Evolutionary conservation across 108 stramenopile species (phyloP), one percentile per base, ranked within the genome.

Genomic region (Mediolabrus comicus): DNA sequence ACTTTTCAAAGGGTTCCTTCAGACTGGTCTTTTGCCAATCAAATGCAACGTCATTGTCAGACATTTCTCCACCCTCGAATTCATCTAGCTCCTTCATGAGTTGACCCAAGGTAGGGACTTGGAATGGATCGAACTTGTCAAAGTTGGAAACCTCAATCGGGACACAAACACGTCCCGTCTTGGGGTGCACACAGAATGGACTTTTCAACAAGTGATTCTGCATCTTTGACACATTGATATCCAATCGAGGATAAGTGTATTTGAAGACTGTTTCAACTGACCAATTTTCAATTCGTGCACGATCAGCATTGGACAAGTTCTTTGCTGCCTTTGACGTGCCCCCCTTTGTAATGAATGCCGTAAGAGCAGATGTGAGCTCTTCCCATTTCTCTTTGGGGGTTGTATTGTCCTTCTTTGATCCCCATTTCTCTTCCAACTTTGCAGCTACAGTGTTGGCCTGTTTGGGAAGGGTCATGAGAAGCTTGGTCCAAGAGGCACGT

Each of bases 151-250:
- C 76, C 22, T 87, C 74, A 61, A 99, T 94, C 7, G 99, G 99
- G 12, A 99, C 97, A 82, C 99, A 99, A 7, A 99, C 99, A 24
- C 98, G 82, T 24, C 98, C 92, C 4, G 97, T 96, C 72, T 99
- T 99, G 43, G 99, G 99, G 84, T 99, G 99, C 10, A 98, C 95
- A 61, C 95, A 96, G 78, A 99, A 99, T 17, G 99, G 99, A 72
- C 81, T 84, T 65, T 99, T 99, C 60, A 99, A 89, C 84, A 99
- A 95, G 88, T 99, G 99, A 84, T 99, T 99, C 59, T 89, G 88
- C 81, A 87, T 85, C 74, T 97, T 99, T 62, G 98, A 98, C 13
- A 99, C 99, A 82, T 99, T 99, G 69, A 97, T 97, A 87, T 99
- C 99, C 65, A 99, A 81, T 3, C 99, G 91, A 0, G 99, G 98